Base-by-base conservation (phyloP, 2,329 filamentous ascomycete genomes). In the Paraphoma chrysanthemicola region DNA sequence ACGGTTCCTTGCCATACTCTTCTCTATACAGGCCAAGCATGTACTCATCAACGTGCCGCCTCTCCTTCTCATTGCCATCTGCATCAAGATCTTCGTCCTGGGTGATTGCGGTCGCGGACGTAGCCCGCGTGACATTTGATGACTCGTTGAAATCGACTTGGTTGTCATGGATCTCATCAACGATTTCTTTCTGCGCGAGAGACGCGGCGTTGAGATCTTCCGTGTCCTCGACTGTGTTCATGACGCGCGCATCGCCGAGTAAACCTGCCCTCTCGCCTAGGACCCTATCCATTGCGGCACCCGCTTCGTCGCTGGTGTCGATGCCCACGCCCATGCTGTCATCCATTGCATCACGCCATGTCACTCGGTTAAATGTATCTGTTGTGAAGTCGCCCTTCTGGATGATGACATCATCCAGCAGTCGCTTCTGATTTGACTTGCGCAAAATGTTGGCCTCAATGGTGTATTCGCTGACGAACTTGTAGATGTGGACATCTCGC, bases 311-410 rank as follows among this genome's bases (percentile, higher is more conserved):
- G 12, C 56, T 77, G 3, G 74, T 69, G 7, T 75, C 79, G 36
- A 78, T 77, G n/a, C n/a, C n/a, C n/a, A n/a, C n/a, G 12, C 54
- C 67, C 23, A 52, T 43, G 14, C 72, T 82, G 11, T 83, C 80
- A 51, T 84, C 85, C 28, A 92, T 81, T 48, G 91, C 88, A 57
- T 92, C 90, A 38, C 86, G 83, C 48, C 90, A 88, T 2, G 85
- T 81, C 43, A 91, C 82, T 67, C 90, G 92, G 68, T 93, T 93
- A 78, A 97, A 94, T 75, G 97, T 93, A 70, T 99, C 95, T 0
- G 95, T 99, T 0, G 94, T 99, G 75, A 99, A 99, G 64, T 94
- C 93, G 60, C 95, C 95, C 74, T 98, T 95, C 73, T 99, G 96
- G 65, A 99, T 99, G 54, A 99, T 93, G 7, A 99, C 92, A 62